Evolutionary conservation across 2,329 filamentous ascomycete genomes (phyloP), one percentile per base, ranked within the genome.

Genomic region (Leptosphaerulina australis): DNA sequence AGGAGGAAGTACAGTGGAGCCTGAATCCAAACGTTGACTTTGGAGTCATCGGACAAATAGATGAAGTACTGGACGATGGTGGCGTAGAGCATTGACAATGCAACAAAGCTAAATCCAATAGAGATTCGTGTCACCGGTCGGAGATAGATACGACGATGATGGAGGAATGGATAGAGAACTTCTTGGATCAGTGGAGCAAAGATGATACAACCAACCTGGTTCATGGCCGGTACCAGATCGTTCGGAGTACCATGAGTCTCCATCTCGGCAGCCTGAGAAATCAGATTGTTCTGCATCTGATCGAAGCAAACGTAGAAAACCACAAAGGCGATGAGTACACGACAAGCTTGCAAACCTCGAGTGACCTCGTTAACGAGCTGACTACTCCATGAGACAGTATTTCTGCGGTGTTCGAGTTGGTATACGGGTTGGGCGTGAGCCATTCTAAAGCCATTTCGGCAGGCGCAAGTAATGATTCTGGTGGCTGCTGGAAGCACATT

Each of bases 1-100:
- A 76, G 64, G 7, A 73, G 50, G 17, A 77, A 59, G 50, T 76
- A 77, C 0, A 73, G 51, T 0, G 76, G 76, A 0, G 71, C 46
- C 39, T 78, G 75, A 0, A 74, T 44, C 69, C 73, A 77, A 2
- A 78, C 68, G 20, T 66, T 72, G 28, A 36, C 5, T 11, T 45
- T 30, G 12, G 18, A 33, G 1, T 67, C 65, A 1, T 60, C 38
- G 2, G 60, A 56, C 1, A 11, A 38, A 44, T 73, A 74, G 11
- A 74, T 71, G 11, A 63, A 35, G 17, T 69, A 50, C 36, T 74
- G 71, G 2, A 71, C 37, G 9, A 62, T 15, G 0, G 66, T 60
- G 1, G 70, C 64, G n/a, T 70, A 71, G 0, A 60, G 37, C 66
- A 73, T 71, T 0, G 60, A 53, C 1, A 64, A 45, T 3, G 60